Evolutionary conservation across 345 rosid species (phyloP).

Genomic region (Rhodamnia argentea): DNA sequence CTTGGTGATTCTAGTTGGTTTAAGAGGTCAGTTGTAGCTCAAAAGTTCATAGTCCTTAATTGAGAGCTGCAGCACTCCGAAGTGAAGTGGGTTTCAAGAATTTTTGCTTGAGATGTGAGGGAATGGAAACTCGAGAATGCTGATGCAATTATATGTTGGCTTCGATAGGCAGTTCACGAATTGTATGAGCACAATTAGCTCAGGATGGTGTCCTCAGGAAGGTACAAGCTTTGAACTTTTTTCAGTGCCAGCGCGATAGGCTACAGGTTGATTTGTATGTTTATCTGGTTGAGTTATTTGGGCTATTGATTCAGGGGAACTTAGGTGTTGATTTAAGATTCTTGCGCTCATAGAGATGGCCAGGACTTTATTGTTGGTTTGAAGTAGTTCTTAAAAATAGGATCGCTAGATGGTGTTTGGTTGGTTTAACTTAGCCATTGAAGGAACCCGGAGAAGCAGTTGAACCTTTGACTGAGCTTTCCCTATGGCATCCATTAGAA

Average conservation of each 20-base stretch:
- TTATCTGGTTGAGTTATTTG: background rate
- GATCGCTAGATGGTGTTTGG: background rate
- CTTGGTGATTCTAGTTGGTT: background rate
- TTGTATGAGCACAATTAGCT: background rate
- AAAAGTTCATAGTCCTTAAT: background rate
- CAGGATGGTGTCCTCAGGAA: background rate
- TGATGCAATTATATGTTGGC: background rate
- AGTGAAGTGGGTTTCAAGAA: background rate
- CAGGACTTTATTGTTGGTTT: background rate
- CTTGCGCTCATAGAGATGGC: background rate
- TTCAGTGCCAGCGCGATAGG: background rate
- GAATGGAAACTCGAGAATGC: background rate
- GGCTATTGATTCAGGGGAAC: background rate
- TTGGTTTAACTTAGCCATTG: background rate
- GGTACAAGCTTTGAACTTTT: background rate
- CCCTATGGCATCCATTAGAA: slow-evolving; percentile 55
- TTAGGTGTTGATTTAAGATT: background rate
- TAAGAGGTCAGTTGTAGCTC: background rate
- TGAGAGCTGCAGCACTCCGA: background rate
- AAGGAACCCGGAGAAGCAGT: background rate
- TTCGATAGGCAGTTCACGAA: background rate
- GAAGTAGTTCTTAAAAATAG: background rate
- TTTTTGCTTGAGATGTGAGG: background rate
- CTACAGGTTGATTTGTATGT: background rate
- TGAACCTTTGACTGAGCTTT: background rate